Base-by-base conservation (phyloP, 2,329 filamentous ascomycete genomes). In the Chalaropsis ovoidea region DNA sequence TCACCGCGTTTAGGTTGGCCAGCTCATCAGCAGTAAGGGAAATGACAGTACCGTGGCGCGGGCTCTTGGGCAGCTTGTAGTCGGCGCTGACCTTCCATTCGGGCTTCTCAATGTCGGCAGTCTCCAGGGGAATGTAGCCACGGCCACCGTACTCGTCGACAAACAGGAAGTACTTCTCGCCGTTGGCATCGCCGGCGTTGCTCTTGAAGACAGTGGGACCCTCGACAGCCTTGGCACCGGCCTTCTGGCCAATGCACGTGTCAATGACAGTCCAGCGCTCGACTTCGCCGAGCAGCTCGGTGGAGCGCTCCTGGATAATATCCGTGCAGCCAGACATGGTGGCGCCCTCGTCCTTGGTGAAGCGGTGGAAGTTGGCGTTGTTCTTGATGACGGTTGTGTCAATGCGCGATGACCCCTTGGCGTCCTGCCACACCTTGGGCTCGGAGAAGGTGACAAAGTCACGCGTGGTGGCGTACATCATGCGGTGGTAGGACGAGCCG, bases 141-240 rank as follows among this genome's bases (percentile, higher is more conserved):
- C 80, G 75, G 2, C 75, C 76, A 1, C 70, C 73, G 65, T 81
- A 82, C 68, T 83, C 81, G 58, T 83, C 80, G 0, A 82, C 78
- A 58, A 82, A 82, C 0, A 83, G 77, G 68, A 81, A 82, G 69
- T 76, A 82, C 70, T 81, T 82, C 17, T 81, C 74, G 8, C 80
- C 80, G 64, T 81, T 74, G 2, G 76, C 74, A 67, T 83, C 81
- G 0, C 72, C 72, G 0, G 77, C 71, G 67, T 82, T 83, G 0
- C 79, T 72, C 68, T 78, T 79, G 74, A 83, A 83, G 0, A 77
- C 72, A 0, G 80, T 81, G 0, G 81, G 81, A 0, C 81, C 81
- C 66, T 83, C 81, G 0, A 82, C 79, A 0, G 74, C 75, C 10
- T 72, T 71, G 0, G 78, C 78, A 0, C 81, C 81, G 0, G 80